Base-by-base conservation (phyloP, 1,139 yeast genomes). In the Lodderomyces jiufengensis region DNA sequence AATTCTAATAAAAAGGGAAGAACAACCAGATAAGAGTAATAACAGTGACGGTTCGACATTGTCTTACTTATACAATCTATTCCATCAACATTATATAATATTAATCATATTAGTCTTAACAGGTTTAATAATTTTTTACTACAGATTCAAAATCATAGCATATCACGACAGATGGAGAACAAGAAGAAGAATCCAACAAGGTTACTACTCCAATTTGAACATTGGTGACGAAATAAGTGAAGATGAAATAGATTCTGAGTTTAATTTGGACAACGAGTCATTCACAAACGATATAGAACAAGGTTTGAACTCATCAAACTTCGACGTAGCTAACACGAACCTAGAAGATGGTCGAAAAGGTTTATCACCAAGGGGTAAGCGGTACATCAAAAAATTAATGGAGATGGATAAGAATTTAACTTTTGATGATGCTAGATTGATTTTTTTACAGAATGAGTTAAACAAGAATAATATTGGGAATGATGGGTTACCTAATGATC, bases 351-450 rank as follows among this genome's bases (percentile, higher is more conserved):
- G 63, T 1, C 69, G 95, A 37, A 51, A 60, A 11, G 95, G 95
- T 1, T 63, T 85, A 30, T 80, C 77, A 53, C 76, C 66, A 26
- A 52, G 44, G 4, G 77, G 84, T 3, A 80, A 78, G 51, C 50
- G 50, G 10, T 72, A 66, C 37, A 77, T 85, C 12, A 61, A 63
- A 40, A 47, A 55, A 24, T 62, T 84, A 13, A 84, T 84, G 94
- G 50, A 62, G 5, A 18, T 7, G 20, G 57, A 63, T 18, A 52
- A 61, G 28, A 53, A 63, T 16, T 39, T 82, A 25, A 50, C 73
- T 1, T 85, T 85, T 55, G 95, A 85, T 52, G 78, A 78, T 32
- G 95, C 95, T 1, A 64, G 95, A 38, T 57, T 74, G 9, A 52
- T 65, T 36, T 80, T 73, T 49, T 71, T 77, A 2, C 66, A 63